Percentiles rank a stretch among this genome's conserved stretches.
phyloP scores from a whole-genome alignment of 176 grass and related monocot species.

The Carex cristatella region DNA sequence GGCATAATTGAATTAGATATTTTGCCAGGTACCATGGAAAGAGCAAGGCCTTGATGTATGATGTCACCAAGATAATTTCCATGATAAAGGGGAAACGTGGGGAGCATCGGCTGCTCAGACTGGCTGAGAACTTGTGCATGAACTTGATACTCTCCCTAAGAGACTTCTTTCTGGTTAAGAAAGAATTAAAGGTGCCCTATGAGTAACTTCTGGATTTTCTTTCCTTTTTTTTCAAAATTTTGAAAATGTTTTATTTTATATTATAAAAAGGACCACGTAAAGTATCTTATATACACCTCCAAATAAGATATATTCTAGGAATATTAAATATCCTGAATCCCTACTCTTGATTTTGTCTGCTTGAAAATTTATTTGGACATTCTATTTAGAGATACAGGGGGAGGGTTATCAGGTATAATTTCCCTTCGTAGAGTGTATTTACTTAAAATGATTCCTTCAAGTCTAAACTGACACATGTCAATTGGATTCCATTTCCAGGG shows the following conservation, averaged over 20 bases:
- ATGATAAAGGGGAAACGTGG: slow-evolving; percentile 95
- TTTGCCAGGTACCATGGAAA: slow-evolving; percentile 78
- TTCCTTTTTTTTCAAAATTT: not conserved
- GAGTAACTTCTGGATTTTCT: slow-evolving; percentile 5
- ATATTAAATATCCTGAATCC: not conserved
- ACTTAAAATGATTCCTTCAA: not conserved
- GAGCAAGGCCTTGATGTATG: slow-evolving; percentile 99
- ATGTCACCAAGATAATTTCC: slow-evolving; percentile 98
- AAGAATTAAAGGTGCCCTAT: slow-evolving; percentile 79
- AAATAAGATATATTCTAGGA: not conserved
- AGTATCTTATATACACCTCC: not conserved
- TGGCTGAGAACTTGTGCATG: slow-evolving; percentile 99
- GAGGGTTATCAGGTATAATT: not conserved
- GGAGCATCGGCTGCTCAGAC: slow-evolving; percentile 91
- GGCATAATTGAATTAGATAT: slow-evolving; percentile 13
- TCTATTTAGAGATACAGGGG: not conserved
- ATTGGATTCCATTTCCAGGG: slow-evolving; percentile 38
- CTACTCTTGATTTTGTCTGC: not conserved
- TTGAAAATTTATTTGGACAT: not conserved
- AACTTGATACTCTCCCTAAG: slow-evolving; percentile 97
- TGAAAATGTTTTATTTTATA: not conserved
- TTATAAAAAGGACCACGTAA: not conserved
- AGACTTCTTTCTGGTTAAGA: slow-evolving; percentile 98
- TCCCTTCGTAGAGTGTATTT: not conserved
- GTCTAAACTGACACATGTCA: not conserved